Percentiles rank a stretch among this genome's conserved stretches.
These are phyloP conservation scores for Heterobasidion irregulare DNA, from an alignment of 1,284 basidiomycete genomes.

Conservation along the genomic window DNA sequence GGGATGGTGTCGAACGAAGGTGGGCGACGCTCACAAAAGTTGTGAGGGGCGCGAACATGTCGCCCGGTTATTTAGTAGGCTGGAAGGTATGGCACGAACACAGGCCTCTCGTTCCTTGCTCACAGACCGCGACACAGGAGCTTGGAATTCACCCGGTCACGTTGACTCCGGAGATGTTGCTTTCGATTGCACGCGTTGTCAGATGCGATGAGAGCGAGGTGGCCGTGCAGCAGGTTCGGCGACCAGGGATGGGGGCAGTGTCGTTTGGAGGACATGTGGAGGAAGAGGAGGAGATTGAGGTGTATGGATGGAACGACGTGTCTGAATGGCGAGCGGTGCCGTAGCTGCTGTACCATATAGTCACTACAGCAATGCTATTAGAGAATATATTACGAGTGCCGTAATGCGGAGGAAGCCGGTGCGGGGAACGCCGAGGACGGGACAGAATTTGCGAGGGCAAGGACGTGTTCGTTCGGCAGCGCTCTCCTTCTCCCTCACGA, in stretches of 20 bases:
- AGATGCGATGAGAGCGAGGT: slow-evolving; percentile 15
- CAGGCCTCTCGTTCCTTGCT: background rate
- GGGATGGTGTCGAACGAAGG: slow-evolving; percentile 27
- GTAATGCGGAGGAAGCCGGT: too few species aligned
- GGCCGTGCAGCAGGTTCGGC: slow-evolving; percentile 20
- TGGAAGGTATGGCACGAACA: slow-evolving; percentile 38
- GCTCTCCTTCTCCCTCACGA: background rate
- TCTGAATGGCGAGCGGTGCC: background rate
- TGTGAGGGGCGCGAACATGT: slow-evolving; percentile 22
- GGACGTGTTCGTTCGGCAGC: background rate
- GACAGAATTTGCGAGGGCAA: background rate
- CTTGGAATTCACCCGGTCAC: slow-evolving; percentile 45
- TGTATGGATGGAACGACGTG: slow-evolving; percentile 13
- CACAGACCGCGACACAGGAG: slow-evolving; percentile 22
- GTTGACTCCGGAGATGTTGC: slow-evolving; percentile 42
- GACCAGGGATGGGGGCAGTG: slow-evolving; percentile 13
- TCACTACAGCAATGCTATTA: background rate
- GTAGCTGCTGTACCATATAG: background rate
- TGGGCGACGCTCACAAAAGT: slow-evolving; percentile 31
- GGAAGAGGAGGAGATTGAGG: slow-evolving; percentile 15
- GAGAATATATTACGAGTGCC: too few species aligned
- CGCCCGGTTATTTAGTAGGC: slow-evolving; percentile 29
- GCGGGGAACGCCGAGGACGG: background rate
- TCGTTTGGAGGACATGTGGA: slow-evolving; percentile 15
- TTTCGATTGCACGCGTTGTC: slow-evolving; percentile 32